phyloP scores from a whole-genome alignment of 2,329 filamentous ascomycete genomes.

The Cladophialophora psammophila region DNA sequence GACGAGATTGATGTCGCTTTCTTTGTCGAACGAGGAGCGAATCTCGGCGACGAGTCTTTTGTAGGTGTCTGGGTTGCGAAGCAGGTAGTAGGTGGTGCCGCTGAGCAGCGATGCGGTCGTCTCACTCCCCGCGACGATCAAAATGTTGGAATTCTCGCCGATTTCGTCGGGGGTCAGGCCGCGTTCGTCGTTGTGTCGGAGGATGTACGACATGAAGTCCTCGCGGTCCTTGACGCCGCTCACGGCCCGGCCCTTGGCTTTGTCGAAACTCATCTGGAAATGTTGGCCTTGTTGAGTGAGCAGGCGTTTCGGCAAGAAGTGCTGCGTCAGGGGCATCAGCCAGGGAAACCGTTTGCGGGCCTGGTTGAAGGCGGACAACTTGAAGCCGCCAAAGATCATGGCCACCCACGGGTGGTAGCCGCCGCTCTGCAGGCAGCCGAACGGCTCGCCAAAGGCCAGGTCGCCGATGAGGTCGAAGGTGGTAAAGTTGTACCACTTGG shows the following conservation, averaged over 20 bases:
- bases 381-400: conserved; percentile 39
- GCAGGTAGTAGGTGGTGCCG: conserved; percentile 53
- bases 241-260: conserved; percentile 10
- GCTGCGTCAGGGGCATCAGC: too few relatives aligned
- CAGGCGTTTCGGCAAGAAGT: not conserved
- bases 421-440: conserved; percentile 43
- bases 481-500: conserved; percentile 36
- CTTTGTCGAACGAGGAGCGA: conserved; percentile 46
- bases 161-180: conserved; percentile 45
- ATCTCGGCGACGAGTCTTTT: conserved; percentile 51
- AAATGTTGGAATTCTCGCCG: conserved; percentile 43
- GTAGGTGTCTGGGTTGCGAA: conserved; percentile 45
- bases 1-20: conserved; percentile 51
- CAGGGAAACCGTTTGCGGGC: not conserved
- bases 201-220: conserved; percentile 32
- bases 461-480: conserved; percentile 43
- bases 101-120: conserved; percentile 56
- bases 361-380: not conserved
- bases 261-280: not conserved
- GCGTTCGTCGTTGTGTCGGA: conserved; percentile 23
- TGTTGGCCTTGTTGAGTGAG: not conserved
- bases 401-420: conserved; percentile 45
- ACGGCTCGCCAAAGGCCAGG: conserved; percentile 46
- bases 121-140: conserved; percentile 54
- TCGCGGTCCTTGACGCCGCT: not conserved